phyloP scores from a whole-genome alignment of 2,329 filamentous ascomycete genomes.

The Talaromyces sp. region DNA sequence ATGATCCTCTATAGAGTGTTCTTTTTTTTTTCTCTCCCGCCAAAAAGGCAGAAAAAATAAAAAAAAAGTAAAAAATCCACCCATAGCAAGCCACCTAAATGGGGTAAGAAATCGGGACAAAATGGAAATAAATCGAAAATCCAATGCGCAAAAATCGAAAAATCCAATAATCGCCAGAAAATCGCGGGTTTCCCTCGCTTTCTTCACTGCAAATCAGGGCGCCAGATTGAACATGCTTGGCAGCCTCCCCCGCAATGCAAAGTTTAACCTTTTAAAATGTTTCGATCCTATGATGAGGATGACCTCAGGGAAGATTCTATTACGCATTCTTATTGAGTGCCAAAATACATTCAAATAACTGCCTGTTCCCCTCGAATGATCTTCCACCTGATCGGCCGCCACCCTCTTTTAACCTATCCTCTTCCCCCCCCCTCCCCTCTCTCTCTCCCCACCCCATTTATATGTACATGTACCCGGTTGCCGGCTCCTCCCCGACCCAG shows the following conservation, averaged over 20 bases:
- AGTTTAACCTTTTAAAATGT: slow-evolving; percentile 16
- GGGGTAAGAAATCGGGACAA: no score
- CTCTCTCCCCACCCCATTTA: slow-evolving; percentile 1
- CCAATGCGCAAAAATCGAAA: no score
- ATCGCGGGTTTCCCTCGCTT: slow-evolving; percentile 1
- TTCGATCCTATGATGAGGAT: slow-evolving; percentile 11
- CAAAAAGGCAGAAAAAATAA: no score
- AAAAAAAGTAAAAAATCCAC: no score
- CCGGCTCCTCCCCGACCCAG: slow-evolving; percentile 1
- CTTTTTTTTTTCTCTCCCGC: no score
- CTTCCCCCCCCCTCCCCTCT: slow-evolving; percentile 2
- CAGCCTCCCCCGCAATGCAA: slow-evolving; percentile 30
- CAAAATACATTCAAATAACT: slow-evolving; percentile 8
- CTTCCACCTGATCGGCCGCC: not conserved
- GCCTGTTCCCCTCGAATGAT: not conserved
- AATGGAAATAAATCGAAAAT: no score
- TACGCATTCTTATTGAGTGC: slow-evolving; percentile 18
- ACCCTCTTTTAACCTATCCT: not conserved
- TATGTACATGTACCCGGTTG: slow-evolving; percentile 1
- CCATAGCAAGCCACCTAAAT: no score
- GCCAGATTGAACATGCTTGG: slow-evolving; percentile 23
- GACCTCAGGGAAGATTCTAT: slow-evolving; percentile 20
- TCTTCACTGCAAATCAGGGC: slow-evolving; percentile 28
- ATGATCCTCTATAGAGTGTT: no score
- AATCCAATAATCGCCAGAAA: no score